Evolutionary conservation across 108 stramenopile genomes (phyloP), one percentile per base, ranked within the genome.

Genomic region (Cyclotella cryptica): DNA sequence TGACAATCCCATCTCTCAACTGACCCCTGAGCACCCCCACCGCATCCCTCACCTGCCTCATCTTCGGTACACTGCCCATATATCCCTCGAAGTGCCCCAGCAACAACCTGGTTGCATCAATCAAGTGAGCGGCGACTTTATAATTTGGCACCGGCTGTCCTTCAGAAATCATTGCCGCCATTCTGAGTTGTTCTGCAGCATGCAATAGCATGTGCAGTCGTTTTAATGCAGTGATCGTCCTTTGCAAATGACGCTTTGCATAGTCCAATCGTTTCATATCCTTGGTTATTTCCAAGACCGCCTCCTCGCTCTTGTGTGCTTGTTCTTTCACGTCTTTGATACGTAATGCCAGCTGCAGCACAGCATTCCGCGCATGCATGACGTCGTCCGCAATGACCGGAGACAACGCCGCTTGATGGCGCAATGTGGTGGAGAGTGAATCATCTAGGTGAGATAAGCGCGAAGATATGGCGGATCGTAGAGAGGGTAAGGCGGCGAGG

Each of bases 221-320:
- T 69, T 98, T 98, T 35, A 99, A 75, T 0, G 98, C 95, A 3
- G 98, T 98, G 68, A 99, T 98, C 17, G 98, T 98, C 17, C 87
- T 81, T 57, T 97, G 96, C 77, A 98, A 89, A 77, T 99, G 96
- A 11, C 92, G 86, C 85, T 99, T 99, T 75, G 98, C 98, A 71
- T 84, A 89, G 85, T 99, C 99, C 24, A 99, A 85, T 21, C 94
- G 89, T 78, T 98, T 98, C 89, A 99, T 98, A 86, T 99, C 99
- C 19, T 88, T 78, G 17, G 94, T 93, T 27, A 96, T 96, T 78
- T 92, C 90, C 49, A 90, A 60, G 2, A 96, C 95, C 24, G 92
- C 90, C 71, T 77, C 53, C 71, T 93, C 92, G 28, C 86, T 87
- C 61, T 90, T 91, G 21, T 77, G 77, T 0, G 95, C 95, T 81